A percentile compares a stretch with the other conserved stretches of the same genome.
phyloP scores from a whole-genome alignment of 1,139 yeast species.

The Taiozyma sp. region DNA sequence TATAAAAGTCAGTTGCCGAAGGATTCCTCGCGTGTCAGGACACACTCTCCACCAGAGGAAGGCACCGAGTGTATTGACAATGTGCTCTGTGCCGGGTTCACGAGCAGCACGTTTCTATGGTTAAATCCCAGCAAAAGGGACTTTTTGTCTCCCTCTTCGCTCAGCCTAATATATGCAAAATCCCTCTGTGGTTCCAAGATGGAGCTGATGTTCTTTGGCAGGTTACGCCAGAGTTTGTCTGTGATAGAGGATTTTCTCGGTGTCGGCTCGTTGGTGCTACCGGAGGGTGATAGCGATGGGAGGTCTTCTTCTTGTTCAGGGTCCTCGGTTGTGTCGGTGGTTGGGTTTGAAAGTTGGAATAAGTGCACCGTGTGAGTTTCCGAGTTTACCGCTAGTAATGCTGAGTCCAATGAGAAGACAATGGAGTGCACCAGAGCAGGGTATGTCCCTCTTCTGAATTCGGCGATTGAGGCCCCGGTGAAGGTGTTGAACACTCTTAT shows the following conservation, averaged over 20 bases:
- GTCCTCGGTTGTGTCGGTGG: not conserved
- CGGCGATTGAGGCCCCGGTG: slow-evolving; percentile 35
- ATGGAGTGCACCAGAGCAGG: slow-evolving; percentile 50
- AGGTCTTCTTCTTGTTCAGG: slow-evolving; percentile 3
- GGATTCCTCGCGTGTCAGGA: slow-evolving; percentile 13
- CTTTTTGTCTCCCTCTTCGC: slow-evolving; percentile 1
- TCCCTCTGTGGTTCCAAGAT: slow-evolving; percentile 36
- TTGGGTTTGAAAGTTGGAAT: slow-evolving; percentile 33
- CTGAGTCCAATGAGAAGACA: slow-evolving; percentile 44
- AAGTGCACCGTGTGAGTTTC: slow-evolving; percentile 67
- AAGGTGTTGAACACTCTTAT: slow-evolving; percentile 45
- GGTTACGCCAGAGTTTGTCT: slow-evolving; percentile 20
- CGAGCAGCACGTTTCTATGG: slow-evolving; percentile 23
- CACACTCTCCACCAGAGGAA: slow-evolving; percentile 30
- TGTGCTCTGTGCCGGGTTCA: slow-evolving; percentile 23
- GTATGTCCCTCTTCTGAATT: slow-evolving; percentile 67
- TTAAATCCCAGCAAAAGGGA: slow-evolving; percentile 21
- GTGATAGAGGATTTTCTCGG: slow-evolving; percentile 16
- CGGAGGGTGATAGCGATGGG: slow-evolving; percentile 1
- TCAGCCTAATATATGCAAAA: slow-evolving; percentile 29
- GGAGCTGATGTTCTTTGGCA: slow-evolving; percentile 27
- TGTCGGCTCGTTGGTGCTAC: slow-evolving; percentile 2
- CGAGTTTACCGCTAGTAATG: slow-evolving; percentile 59
- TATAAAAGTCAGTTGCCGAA: not conserved
- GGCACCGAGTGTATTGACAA: slow-evolving; percentile 26